These are phyloP conservation scores for Boletus subcaerulescens DNA, from an alignment of 768 basidiomycete genomes.

Conservation along the genomic window DNA sequence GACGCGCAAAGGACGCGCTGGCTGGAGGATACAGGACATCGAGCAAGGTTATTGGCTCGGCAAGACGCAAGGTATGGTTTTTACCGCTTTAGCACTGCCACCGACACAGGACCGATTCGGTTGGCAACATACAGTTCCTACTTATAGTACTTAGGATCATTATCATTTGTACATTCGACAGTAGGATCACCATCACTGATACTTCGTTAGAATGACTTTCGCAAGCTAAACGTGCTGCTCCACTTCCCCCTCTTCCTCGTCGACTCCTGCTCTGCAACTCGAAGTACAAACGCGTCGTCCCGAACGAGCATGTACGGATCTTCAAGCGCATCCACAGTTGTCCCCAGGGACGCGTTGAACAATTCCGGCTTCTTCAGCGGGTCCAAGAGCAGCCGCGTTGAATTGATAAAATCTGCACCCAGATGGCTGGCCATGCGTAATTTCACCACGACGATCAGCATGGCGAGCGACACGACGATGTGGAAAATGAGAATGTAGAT, in stretches of 20 bases:
- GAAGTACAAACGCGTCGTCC: background rate
- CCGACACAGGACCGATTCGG: background rate
- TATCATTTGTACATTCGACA: too few species aligned
- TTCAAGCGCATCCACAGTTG: background rate
- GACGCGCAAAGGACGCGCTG: slow-evolving; percentile 16
- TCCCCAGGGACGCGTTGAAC: slow-evolving; percentile 9
- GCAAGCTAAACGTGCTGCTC: too few species aligned
- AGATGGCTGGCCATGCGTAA: slow-evolving; percentile 5
- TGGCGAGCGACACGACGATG: slow-evolving; percentile 8
- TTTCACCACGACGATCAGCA: slow-evolving; percentile 7
- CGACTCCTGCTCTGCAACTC: too few species aligned
- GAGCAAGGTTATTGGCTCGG: background rate
- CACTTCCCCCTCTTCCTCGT: too few species aligned
- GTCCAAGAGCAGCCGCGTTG: slow-evolving; percentile 12
- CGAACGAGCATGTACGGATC: slow-evolving; percentile 9
- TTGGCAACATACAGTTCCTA: too few species aligned
- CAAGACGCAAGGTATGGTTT: background rate
- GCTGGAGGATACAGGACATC: slow-evolving; percentile 25
- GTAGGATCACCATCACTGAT: too few species aligned
- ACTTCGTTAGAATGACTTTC: too few species aligned
- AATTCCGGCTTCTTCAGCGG: slow-evolving; percentile 9
- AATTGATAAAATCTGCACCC: slow-evolving; percentile 5
- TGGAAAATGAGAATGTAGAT: slow-evolving; percentile 7
- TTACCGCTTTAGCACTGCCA: slow-evolving; percentile 20
- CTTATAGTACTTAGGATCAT: too few species aligned